Evolutionary conservation across 2,329 filamentous ascomycete genomes (phyloP).

Genomic region (Claviceps sp.): DNA sequence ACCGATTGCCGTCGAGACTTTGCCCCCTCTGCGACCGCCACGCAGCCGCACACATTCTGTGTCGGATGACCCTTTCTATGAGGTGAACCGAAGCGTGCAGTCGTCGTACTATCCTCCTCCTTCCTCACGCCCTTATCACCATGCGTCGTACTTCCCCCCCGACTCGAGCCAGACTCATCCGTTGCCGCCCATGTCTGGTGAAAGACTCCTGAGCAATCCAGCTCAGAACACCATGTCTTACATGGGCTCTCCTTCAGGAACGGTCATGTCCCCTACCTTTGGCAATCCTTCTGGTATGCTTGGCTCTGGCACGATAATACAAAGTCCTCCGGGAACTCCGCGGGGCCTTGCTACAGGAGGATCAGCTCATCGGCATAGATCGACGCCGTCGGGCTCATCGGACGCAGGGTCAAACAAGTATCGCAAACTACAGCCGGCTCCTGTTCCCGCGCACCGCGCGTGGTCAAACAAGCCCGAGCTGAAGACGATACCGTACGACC

Average conservation of each 20-base stretch:
- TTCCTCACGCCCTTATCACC: conserved; percentile 18
- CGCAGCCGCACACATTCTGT: conserved; percentile 21
- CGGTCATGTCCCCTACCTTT: conserved; percentile 25
- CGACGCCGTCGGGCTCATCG: conserved; percentile 24
- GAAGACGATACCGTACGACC: conserved; percentile 46
- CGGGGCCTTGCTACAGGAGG: conserved; percentile 14
- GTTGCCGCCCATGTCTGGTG: conserved; percentile 17
- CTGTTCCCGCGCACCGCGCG: conserved; percentile 36
- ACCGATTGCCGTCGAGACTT: conserved; percentile 20
- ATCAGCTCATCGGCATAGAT: conserved; percentile 22
- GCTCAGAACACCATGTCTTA: conserved; percentile 17
- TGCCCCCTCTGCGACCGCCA: conserved; percentile 26
- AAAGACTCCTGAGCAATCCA: conserved; percentile 22
- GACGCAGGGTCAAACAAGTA: conserved; percentile 32
- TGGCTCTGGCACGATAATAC: conserved; percentile 16
- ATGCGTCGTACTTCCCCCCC: conserved; percentile 13
- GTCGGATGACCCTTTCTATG: conserved; percentile 20
- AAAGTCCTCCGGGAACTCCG: conserved; percentile 23
- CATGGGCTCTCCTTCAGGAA: conserved; percentile 20
- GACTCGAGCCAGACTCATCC: conserved; percentile 17
- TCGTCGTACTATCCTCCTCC: conserved; percentile 19
- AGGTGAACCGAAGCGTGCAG: conserved; percentile 16
- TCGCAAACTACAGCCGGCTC: conserved; percentile 45
- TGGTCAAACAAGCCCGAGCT: conserved; percentile 36
- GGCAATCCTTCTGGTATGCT: conserved; percentile 17